Conservation (phyloP, 495 filamentous ascomycete species). For the Aspergillus funiculosus region DNA sequence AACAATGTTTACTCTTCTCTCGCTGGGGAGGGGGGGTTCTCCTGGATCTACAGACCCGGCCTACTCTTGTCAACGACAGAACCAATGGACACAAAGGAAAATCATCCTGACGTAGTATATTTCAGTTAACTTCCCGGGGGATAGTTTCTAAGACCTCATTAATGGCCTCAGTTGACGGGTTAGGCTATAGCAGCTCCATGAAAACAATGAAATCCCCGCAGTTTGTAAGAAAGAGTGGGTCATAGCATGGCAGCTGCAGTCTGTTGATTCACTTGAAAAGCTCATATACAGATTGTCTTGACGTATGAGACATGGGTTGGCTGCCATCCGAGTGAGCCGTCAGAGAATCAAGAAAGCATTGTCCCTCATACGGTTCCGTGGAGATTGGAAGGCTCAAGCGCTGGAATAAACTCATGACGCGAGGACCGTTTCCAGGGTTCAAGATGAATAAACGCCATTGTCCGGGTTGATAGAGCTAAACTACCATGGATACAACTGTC, state of each 20-base stretch:
- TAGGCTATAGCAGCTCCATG: background rate
- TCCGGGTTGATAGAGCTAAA: too few relatives aligned
- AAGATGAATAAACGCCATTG: too few relatives aligned
- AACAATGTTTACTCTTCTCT: background rate
- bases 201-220: background rate
- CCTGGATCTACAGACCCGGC: background rate
- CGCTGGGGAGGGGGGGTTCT: background rate
- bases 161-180: background rate
- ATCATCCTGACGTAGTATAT: conserved; percentile 39
- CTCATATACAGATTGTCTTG: conserved; percentile 16
- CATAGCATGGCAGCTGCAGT: background rate
- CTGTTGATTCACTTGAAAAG: conserved; percentile 13
- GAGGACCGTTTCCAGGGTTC: too few relatives aligned
- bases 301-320: conserved; percentile 23
- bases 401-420: too few relatives aligned
- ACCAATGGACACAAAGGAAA: too few relatives aligned
- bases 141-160: background rate
- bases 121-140: conserved; percentile 14
- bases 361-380: too few relatives aligned
- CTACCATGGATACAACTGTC: too few relatives aligned
- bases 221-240: background rate
- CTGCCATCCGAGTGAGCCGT: conserved; percentile 41
- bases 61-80: too few relatives aligned
- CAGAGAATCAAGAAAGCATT: conserved; percentile 4
- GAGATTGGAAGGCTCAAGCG: too few relatives aligned